Evolutionary conservation across 305 asterid species (phyloP), one percentile per base, ranked within the genome.

Genomic region (Stenogyne calaminthoides): DNA sequence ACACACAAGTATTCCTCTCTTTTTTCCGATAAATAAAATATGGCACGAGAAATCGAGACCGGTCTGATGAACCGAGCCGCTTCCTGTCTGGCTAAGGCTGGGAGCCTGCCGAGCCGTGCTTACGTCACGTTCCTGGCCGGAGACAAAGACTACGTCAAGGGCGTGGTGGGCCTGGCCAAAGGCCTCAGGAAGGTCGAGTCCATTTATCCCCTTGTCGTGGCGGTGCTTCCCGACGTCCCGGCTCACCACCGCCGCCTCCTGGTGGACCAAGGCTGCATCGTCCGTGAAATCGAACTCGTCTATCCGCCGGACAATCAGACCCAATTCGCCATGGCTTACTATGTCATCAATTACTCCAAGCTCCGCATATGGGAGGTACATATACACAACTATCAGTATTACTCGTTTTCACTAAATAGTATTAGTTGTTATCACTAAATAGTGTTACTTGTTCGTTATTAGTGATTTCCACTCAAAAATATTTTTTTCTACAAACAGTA

Each of bases 361-460:
- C 89, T 85, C 49, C 83, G 89, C 20, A 83, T 85, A 7, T 85
- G 87, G 87, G 85, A 85, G 87, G 89, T 85, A 77, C 3, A 25
- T 25, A 25, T 25, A 25, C 29, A 25, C 29, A 25, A n/a, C n/a
- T n/a, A n/a, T n/a, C n/a, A n/a, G 2, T 22, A 25, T 25, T 25
- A 25, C 29, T 25, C 2, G 3, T 2, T 25, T 25, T 25, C 29
- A 25, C 29, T 1, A 1, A 25, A 25, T n/a, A 1, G 29, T 25
- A 25, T 2, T 25, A 25, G 3, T 25, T 1, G 3, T 25, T 25
- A 0, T 25, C 3, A 25, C 29, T 25, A 25, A 2, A n/a, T n/a
- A n/a, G n/a, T n/a, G n/a, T n/a, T n/a, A n/a, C n/a, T n/a, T n/a
- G n/a, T n/a, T n/a, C n/a, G n/a, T n/a, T n/a, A n/a, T n/a, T n/a